phyloP scores from a whole-genome alignment of 345 rosid species.

The Boechera retrofracta region DNA sequence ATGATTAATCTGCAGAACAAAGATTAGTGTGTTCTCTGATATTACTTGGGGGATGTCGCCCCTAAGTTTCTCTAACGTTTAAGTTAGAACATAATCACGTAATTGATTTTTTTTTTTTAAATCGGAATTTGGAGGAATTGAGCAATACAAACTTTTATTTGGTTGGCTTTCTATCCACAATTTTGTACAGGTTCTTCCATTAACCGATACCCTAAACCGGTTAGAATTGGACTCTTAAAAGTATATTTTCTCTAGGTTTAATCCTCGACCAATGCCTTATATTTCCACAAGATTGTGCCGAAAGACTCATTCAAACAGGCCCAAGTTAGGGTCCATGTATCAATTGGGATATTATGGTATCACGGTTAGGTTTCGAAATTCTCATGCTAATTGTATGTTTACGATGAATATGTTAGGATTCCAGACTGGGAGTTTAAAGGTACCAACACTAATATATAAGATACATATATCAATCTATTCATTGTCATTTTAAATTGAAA shows the following conservation, averaged over 20 bases:
- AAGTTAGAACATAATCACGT: not conserved
- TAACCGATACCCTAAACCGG: not conserved
- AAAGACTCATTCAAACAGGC: constrained; percentile 19
- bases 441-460: too few relatives aligned
- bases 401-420: too few relatives aligned
- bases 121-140: not conserved
- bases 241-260: not conserved
- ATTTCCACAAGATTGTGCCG: not conserved
- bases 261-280: not conserved
- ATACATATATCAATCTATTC: too few relatives aligned
- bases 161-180: too few relatives aligned
- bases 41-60: too few relatives aligned
- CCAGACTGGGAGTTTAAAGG: too few relatives aligned
- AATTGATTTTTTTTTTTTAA: too few relatives aligned
- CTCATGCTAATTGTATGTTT: not conserved
- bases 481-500: too few relatives aligned
- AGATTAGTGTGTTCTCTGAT: too few relatives aligned
- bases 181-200: not conserved
- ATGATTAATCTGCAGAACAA: too few relatives aligned
- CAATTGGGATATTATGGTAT: not conserved
- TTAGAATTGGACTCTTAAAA: constrained; percentile 5
- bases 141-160: too few relatives aligned
- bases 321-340: constrained; percentile 30
- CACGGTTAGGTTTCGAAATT: not conserved
- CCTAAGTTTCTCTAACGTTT: not conserved